A percentile compares a stretch with the other conserved stretches of the same genome.
These are phyloP conservation scores for Lupinus albus DNA, from an alignment of 306 rosid genomes.

Conservation along the genomic window DNA sequence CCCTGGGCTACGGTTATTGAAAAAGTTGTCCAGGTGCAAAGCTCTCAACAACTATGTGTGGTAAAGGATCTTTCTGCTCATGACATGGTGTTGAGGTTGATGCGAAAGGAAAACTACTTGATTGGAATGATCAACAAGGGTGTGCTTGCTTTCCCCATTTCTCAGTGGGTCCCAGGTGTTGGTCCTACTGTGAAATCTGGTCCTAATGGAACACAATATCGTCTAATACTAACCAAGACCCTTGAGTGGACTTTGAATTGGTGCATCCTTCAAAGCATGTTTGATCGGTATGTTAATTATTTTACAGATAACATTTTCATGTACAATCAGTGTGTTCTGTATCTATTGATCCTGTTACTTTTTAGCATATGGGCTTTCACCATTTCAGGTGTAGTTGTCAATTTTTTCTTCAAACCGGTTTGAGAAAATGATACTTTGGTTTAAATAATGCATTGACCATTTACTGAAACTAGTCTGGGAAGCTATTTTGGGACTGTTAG, in stretches of 20 bases:
- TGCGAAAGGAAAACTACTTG: conserved; percentile 96
- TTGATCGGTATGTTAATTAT: conserved; percentile 65
- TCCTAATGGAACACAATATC: conserved; percentile 53
- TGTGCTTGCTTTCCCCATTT: conserved; percentile 87
- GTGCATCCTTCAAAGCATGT: conserved; percentile 97
- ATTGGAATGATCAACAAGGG: conserved; percentile 97
- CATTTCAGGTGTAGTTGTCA: conserved; percentile 3
- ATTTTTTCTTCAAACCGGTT: not conserved
- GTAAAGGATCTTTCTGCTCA: conserved; percentile 90
- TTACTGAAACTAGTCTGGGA: not conserved
- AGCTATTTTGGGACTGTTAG: not conserved
- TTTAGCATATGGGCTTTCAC: not conserved
- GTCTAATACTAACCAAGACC: conserved; percentile 75
- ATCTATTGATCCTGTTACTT: not conserved
- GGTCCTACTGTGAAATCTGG: conserved; percentile 70
- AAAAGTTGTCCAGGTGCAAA: conserved; percentile 78
- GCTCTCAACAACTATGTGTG: conserved; percentile 72
- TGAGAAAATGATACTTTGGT: not conserved
- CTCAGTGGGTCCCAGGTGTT: conserved; percentile 86
- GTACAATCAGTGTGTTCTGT: not conserved
- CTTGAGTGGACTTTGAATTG: conserved; percentile 98
- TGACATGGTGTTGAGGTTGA: conserved; percentile 87
- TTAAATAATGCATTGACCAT: not conserved
- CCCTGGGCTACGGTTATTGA: conserved; percentile 91
- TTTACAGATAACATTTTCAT: not conserved